Evolutionary conservation across 768 basidiomycete genomes (phyloP).

Genomic region (Mycena floridula): DNA sequence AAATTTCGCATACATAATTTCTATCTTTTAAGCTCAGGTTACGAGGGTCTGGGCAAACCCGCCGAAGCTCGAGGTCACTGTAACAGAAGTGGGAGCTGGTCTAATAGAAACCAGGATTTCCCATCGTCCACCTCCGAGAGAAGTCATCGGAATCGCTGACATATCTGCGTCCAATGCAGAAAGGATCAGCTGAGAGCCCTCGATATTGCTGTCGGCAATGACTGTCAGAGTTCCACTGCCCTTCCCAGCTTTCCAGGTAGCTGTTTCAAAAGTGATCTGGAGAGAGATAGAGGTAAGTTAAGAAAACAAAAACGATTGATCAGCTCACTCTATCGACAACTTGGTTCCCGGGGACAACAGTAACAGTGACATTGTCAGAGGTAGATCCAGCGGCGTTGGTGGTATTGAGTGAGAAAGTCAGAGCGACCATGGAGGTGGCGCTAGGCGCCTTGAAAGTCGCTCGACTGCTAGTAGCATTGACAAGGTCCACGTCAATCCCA

Average conservation of each 20-base stretch:
- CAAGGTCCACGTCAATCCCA: not conserved
- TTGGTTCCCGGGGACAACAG: conserved; percentile 7
- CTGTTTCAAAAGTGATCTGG: conserved; percentile 10
- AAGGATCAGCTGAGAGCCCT: conserved; percentile 9
- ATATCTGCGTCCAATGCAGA: conserved; percentile 12
- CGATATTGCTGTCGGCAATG: conserved; percentile 8
- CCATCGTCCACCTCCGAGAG: conserved; percentile 9
- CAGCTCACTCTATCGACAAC: conserved; percentile 8
- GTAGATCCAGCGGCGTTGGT: conserved; percentile 2
- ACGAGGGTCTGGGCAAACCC: too few relatives aligned
- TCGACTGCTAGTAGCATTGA: not conserved
- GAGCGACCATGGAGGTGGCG: conserved; percentile 3
- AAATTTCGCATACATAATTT: too few relatives aligned
- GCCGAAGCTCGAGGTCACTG: conserved; percentile 11
- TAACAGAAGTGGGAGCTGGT: conserved; percentile 11
- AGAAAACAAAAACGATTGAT: not conserved
- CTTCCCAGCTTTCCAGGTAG: conserved; percentile 13
- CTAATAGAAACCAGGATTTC: conserved; percentile 8
- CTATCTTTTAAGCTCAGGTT: too few relatives aligned
- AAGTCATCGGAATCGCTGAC: conserved; percentile 8
- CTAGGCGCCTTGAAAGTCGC: conserved; percentile 1
- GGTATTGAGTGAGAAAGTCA: conserved; percentile 5
- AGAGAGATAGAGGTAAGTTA: not conserved
- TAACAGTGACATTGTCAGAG: conserved; percentile 7
- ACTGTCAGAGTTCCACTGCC: conserved; percentile 12